Evolutionary conservation across 768 basidiomycete genomes (phyloP).

Genomic region (Hygrocybe coccinea): DNA sequence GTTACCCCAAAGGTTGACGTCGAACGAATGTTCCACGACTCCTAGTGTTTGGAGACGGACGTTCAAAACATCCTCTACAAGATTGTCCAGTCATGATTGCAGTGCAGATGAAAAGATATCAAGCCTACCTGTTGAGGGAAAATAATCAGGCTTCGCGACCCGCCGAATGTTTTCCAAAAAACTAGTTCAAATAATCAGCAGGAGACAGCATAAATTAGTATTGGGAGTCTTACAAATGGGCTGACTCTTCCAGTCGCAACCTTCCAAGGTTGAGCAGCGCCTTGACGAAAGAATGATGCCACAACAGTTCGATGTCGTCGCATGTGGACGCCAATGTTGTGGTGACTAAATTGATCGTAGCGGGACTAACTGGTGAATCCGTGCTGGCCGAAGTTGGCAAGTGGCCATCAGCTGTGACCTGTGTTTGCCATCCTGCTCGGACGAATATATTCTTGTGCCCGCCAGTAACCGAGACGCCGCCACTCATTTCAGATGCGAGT

Average conservation of each 20-base stretch:
- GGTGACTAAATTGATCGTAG: constrained; percentile 48
- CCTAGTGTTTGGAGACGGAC: constrained; percentile 79
- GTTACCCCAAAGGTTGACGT: constrained; percentile 56
- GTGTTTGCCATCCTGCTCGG: constrained; percentile 67
- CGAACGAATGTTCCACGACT: constrained; percentile 71
- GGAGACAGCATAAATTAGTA: constrained; percentile 5
- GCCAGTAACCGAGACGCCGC: constrained; percentile 57
- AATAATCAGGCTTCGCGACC: constrained; percentile 63
- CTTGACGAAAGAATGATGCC: constrained; percentile 65
- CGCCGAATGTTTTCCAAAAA: constrained; percentile 64
- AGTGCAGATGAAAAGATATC: background rate
- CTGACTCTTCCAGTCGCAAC: constrained; percentile 69
- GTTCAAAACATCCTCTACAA: constrained; percentile 67
- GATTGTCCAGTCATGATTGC: constrained; percentile 3
- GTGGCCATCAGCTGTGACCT: too few species aligned
- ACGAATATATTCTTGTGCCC: constrained; percentile 61
- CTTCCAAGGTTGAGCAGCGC: constrained; percentile 52
- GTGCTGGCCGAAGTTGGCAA: constrained; percentile 37
- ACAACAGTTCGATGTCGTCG: constrained; percentile 57
- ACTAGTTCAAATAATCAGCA: constrained; percentile 33
- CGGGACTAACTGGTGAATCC: constrained; percentile 32
- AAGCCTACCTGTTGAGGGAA: constrained; percentile 59
- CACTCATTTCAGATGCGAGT: constrained; percentile 63
- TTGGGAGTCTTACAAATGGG: constrained; percentile 54
- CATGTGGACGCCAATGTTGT: constrained; percentile 47